These are phyloP conservation scores for Cucumis sativus DNA, from an alignment of 306 rosid species.

Conservation along the genomic window DNA sequence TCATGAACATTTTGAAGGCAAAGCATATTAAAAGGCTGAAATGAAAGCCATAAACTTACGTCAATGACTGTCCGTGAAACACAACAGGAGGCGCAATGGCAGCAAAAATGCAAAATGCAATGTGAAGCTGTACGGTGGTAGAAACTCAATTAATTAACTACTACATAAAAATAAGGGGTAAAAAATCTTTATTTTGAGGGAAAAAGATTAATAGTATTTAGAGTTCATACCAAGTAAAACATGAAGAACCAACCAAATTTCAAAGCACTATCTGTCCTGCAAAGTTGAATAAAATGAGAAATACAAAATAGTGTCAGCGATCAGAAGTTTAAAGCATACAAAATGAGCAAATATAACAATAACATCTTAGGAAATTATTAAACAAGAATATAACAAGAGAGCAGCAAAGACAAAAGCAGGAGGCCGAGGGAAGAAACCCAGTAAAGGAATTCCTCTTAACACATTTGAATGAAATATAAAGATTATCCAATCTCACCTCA, in stretches of 20 bases:
- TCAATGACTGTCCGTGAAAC: slow-evolving; percentile 83
- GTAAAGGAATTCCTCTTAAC: neutral
- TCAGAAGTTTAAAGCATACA: neutral
- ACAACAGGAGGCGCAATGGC: slow-evolving; percentile 97
- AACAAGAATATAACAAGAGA: neutral
- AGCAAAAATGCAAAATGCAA: slow-evolving; percentile 79
- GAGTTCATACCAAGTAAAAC: slow-evolving; percentile 70
- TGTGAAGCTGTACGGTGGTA: slow-evolving; percentile 57
- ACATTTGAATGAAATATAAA: neutral
- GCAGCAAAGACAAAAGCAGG: neutral
- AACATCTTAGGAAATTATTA: neutral
- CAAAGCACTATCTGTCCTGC: slow-evolving; percentile 96
- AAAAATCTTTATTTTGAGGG: neutral
- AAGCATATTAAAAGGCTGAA: neutral
- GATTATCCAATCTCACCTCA: slow-evolving; percentile 41
- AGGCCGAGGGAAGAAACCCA: neutral
- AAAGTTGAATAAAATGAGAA: slow-evolving; percentile 18
- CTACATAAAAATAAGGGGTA: neutral
- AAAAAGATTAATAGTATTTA: slow-evolving; percentile 10
- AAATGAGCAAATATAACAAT: neutral
- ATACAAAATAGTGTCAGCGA: neutral
- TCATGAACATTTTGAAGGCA: neutral
- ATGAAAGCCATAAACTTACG: slow-evolving; percentile 43
- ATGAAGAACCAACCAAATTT: slow-evolving; percentile 93
- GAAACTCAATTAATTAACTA: slow-evolving; percentile 19